Conservation (phyloP, 1,284 basidiomycete genomes). For the Sutorius eximius region DNA sequence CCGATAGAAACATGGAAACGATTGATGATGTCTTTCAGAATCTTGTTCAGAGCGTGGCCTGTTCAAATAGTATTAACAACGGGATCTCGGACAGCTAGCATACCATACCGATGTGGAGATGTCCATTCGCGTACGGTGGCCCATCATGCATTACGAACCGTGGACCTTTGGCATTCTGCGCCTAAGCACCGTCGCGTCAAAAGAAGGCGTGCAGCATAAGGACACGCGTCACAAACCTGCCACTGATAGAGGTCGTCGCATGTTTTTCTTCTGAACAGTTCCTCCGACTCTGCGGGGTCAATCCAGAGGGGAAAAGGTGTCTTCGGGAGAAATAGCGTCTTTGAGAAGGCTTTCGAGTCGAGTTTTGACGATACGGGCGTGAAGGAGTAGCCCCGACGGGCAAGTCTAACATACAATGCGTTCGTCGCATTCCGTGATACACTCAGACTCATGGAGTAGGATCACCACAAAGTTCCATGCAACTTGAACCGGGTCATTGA, state of each 20-base stretch:
- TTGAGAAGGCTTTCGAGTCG: constrained; percentile 43
- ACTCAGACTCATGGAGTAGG: constrained; percentile 17
- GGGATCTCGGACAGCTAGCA: neutral
- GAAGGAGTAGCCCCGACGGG: constrained; percentile 20
- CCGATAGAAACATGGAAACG: constrained; percentile 85
- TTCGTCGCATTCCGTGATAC: constrained; percentile 18
- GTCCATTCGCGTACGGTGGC: constrained; percentile 96
- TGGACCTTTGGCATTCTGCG: constrained; percentile 60
- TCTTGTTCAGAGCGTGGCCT: constrained; percentile 98
- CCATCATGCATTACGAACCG: constrained; percentile 93
- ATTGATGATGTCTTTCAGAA: constrained; percentile 95
- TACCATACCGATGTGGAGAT: constrained; percentile 86
- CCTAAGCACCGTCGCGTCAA: constrained; percentile 41
- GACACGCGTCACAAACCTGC: constrained; percentile 63
- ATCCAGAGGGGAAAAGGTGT: constrained; percentile 80
- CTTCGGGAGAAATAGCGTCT: constrained; percentile 82
- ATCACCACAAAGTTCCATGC: neutral
- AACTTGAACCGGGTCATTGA: too few relatives aligned
- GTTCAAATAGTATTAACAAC: neutral
- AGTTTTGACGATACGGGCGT: constrained; percentile 1
- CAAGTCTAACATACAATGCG: constrained; percentile 7
- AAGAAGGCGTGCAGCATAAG: constrained; percentile 2
- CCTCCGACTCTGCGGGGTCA: constrained; percentile 66
- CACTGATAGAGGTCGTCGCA: constrained; percentile 80
- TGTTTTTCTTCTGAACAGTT: constrained; percentile 62